These are phyloP conservation scores for Nemania sp. DNA, from an alignment of 2,329 filamentous ascomycete genomes.

Conservation along the genomic window DNA sequence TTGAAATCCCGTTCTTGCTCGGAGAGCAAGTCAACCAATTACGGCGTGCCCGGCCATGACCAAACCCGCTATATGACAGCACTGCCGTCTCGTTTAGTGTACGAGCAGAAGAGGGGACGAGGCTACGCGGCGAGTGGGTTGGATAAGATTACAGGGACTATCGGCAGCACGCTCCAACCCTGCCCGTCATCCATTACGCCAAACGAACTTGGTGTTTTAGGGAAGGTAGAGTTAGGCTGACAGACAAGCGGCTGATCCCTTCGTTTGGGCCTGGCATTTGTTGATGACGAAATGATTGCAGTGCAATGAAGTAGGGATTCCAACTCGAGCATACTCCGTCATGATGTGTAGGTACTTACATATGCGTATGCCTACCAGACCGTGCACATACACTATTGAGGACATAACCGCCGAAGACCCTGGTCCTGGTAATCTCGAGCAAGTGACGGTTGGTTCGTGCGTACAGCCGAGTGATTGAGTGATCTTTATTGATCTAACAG, in stretches of 20 bases:
- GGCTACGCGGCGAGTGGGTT: slow-evolving; percentile 23
- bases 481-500: not conserved
- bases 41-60: slow-evolving; percentile 12
- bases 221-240: slow-evolving; percentile 21
- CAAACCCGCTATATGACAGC: no score
- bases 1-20: not conserved
- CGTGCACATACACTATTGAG: not conserved
- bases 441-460: not conserved
- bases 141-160: slow-evolving; percentile 23
- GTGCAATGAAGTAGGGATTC: not conserved
- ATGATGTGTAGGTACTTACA: not conserved
- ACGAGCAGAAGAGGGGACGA: slow-evolving; percentile 6
- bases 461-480: not conserved
- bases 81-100: no score
- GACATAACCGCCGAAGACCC: not conserved
- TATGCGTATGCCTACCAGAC: not conserved
- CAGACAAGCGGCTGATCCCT: slow-evolving; percentile 23
- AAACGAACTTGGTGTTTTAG: slow-evolving; percentile 15
- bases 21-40: slow-evolving; percentile 4
- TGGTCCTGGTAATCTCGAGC: not conserved
- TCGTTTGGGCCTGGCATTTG: slow-evolving; percentile 3
- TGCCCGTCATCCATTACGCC: slow-evolving; percentile 12
- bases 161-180: slow-evolving; percentile 16
- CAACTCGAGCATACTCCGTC: not conserved
- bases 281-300: slow-evolving; percentile 17